A percentile compares a stretch with the other conserved stretches of the same genome.
phyloP scores from a whole-genome alignment of 1,284 basidiomycete genomes.

The Ustilago cynodontis region DNA sequence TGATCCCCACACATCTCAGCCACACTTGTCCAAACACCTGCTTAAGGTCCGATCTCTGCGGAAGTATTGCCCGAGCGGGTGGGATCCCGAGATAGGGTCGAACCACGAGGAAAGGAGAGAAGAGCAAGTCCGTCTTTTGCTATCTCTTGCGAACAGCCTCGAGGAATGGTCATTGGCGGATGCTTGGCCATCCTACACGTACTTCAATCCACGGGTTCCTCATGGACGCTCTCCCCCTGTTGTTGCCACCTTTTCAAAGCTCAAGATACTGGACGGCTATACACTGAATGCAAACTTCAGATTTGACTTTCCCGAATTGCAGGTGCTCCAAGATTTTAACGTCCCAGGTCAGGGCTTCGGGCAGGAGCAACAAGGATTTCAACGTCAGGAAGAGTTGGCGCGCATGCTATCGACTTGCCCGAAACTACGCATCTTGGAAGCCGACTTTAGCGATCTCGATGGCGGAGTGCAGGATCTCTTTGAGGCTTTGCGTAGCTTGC shows the following conservation, averaged over 20 bases:
- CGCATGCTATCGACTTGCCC: constrained; percentile 5
- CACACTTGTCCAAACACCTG: neutral
- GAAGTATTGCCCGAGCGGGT: neutral
- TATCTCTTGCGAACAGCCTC: constrained; percentile 2
- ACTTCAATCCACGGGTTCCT: constrained; percentile 1
- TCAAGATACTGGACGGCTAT: neutral
- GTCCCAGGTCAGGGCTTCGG: neutral
- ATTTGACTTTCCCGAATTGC: constrained; percentile 4
- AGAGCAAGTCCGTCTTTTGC: neutral
- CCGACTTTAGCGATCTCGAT: neutral
- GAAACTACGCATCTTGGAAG: neutral
- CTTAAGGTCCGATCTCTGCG: neutral
- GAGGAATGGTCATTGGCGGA: constrained; percentile 1
- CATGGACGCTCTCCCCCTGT: neutral
- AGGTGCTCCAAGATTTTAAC: neutral
- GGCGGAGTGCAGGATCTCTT: neutral
- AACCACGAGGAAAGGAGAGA: neutral
- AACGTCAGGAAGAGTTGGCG: neutral
- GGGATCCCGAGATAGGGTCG: neutral
- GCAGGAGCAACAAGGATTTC: neutral
- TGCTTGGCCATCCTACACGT: neutral
- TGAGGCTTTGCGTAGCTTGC: constrained; percentile 4
- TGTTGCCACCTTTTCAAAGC: neutral
- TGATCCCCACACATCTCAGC: neutral
- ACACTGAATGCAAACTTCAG: neutral